Evolutionary conservation across 176 grass and related monocot genomes (phyloP).

Genomic region (Saccharum officinarum): DNA sequence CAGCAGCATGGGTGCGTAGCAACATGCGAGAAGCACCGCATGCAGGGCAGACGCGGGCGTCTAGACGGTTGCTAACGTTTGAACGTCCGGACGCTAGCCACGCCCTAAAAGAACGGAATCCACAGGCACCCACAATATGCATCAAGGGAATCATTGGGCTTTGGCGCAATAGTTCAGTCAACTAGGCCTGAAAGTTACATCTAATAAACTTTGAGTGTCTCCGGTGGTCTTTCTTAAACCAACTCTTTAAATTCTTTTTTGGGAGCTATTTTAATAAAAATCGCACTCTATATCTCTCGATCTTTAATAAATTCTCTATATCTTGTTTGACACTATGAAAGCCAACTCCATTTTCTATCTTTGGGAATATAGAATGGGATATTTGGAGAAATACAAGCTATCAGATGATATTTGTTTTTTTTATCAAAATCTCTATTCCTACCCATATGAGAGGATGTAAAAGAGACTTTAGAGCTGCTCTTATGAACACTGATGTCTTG

Average conservation of each 20-base stretch:
- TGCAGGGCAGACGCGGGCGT: too few relatives aligned
- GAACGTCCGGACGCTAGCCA: too few relatives aligned
- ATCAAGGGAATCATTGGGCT: background rate
- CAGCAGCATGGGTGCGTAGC: too few relatives aligned
- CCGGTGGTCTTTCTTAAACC: background rate
- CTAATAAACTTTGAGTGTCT: too few relatives aligned
- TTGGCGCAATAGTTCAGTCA: background rate
- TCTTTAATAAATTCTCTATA: background rate
- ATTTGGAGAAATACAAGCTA: background rate
- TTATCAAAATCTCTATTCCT: background rate
- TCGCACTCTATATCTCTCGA: background rate
- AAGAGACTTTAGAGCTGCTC: background rate
- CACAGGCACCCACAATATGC: too few relatives aligned
- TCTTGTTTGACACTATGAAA: background rate
- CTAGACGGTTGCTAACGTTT: too few relatives aligned
- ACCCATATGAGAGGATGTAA: background rate
- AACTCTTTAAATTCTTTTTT: background rate
- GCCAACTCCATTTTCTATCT: background rate
- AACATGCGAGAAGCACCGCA: too few relatives aligned
- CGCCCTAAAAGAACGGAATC: too few relatives aligned
- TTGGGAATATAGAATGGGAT: background rate
- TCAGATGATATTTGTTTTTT: background rate
- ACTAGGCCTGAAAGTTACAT: background rate
- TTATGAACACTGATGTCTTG: background rate
- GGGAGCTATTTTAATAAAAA: background rate